Base-by-base conservation (phyloP, 106 monocot species). In the Chionographis japonica region DNA sequence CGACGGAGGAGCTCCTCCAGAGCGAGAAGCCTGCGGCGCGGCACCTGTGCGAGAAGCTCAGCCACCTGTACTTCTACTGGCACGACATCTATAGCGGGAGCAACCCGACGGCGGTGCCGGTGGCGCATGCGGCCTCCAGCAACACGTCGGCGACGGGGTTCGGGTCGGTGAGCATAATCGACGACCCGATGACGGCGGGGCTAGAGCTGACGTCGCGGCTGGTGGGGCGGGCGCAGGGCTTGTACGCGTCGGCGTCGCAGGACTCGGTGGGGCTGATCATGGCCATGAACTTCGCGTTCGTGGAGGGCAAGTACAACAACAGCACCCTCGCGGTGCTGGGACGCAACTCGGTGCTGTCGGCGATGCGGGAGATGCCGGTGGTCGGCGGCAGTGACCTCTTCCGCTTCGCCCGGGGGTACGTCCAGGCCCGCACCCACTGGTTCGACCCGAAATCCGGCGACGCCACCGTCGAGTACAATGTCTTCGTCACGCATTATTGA, bases 331-430 rank as follows among this genome's bases (percentile, higher is more conserved):
- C 79, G 11, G 64, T 86, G 12, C 43, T 86, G 13, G 86, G 86
- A 11, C 70, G 78, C 12, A 82, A 82, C 51, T 20, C 50, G 72
- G 69, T 76, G 66, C 52, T 69, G 50, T 20, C 51, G 12, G 8
- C 2, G 8, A 75, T 86, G 27, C 27, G 86, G 54, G 86, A 86
- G 77, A 82, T 86, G 86, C 52, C 82, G 40, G 57, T 86, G 13
- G 58, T 86, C 54, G 86, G 86, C 43, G 82, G 86, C 6, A 77
- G 70, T 39, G 72, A 75, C 36, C 14, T 63, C 10, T 82, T 86
- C 72, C 65, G 86, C 27, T 49, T 63, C 12, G 82, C 82, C 0
- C 37, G 54, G 37, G 86, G 82, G 3, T 86, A 78, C 9, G 81
- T 61, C 0, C 64, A 72, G 58, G 79, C 78, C 3, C 17, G 40